Conservation (phyloP, 1,284 basidiomycete species). For the Ceratobasidium sp. region DNA sequence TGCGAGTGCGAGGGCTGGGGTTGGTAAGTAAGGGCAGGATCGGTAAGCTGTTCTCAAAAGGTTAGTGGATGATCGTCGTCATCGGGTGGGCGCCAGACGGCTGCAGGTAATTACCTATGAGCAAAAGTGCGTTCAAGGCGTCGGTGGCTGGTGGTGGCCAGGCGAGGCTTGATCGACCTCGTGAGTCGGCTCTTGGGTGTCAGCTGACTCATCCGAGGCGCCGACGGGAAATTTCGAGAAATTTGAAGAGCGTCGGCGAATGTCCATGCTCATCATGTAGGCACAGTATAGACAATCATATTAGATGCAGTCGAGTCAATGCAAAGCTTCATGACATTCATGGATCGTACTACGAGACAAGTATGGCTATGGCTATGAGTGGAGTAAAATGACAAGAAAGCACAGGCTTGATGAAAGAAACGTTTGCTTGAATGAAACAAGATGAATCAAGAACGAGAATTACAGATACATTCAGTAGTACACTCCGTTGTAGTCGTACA, state of each 20-base stretch:
- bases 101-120: slow-evolving; percentile 22
- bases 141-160: slow-evolving; percentile 35
- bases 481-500: slow-evolving; percentile 33
- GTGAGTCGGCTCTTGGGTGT: background rate
- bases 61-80: slow-evolving; percentile 21
- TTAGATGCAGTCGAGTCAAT: too few relatives aligned
- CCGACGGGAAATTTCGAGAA: background rate
- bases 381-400: too few relatives aligned
- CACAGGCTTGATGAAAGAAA: too few relatives aligned
- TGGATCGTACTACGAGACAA: too few relatives aligned
- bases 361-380: too few relatives aligned
- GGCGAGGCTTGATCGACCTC: slow-evolving; percentile 3
- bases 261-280: background rate
- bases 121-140: background rate
- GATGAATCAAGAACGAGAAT: background rate
- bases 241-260: background rate
- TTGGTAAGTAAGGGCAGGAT: background rate
- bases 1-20: background rate
- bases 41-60: background rate
- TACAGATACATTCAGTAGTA: slow-evolving; percentile 25
- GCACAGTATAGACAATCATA: too few relatives aligned
- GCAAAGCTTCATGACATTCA: background rate
- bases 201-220: slow-evolving; percentile 6
- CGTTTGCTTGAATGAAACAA: background rate
- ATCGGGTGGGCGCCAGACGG: slow-evolving; percentile 16